These are phyloP conservation scores for Kodamaea arcana DNA, from an alignment of 1,139 yeast species.

Conservation along the genomic window DNA sequence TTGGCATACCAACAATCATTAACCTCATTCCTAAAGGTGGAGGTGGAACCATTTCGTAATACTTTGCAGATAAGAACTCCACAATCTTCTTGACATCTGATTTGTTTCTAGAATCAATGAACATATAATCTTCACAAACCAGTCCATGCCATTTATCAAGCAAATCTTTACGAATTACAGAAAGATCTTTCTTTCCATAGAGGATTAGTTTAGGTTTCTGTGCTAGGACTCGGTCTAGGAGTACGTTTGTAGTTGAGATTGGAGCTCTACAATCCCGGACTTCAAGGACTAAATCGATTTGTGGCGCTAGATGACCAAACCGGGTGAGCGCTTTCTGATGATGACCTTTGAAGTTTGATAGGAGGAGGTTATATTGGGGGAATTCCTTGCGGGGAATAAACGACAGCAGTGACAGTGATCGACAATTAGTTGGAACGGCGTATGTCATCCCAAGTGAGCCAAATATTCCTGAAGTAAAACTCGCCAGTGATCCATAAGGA, in stretches of 20 bases:
- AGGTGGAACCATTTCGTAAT: conserved; percentile 48
- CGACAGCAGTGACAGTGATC: too few species aligned
- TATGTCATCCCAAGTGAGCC: too few species aligned
- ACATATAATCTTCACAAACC: conserved; percentile 50
- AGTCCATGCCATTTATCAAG: conserved; percentile 52
- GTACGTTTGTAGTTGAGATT: conserved; percentile 70
- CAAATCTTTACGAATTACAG: conserved; percentile 28
- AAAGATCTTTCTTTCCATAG: conserved; percentile 66
- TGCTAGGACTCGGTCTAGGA: conserved; percentile 67
- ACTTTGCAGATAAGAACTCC: conserved; percentile 42
- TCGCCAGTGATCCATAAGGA: too few species aligned
- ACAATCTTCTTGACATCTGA: conserved; percentile 52
- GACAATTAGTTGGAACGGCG: too few species aligned
- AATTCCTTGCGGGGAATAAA: conserved; percentile 45
- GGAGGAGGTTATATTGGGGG: conserved; percentile 65
- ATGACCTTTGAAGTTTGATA: conserved; percentile 88
- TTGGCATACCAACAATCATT: conserved; percentile 91
- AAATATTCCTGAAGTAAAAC: too few species aligned
- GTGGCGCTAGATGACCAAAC: conserved; percentile 70
- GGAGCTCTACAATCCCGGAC: conserved; percentile 91
- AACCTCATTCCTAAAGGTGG: conserved; percentile 81
- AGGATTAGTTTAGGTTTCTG: conserved; percentile 56
- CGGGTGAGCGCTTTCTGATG: conserved; percentile 75
- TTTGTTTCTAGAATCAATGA: conserved; percentile 55
- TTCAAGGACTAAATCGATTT: conserved; percentile 77